phyloP scores from a whole-genome alignment of 768 basidiomycete species.

The Mycena pura region DNA sequence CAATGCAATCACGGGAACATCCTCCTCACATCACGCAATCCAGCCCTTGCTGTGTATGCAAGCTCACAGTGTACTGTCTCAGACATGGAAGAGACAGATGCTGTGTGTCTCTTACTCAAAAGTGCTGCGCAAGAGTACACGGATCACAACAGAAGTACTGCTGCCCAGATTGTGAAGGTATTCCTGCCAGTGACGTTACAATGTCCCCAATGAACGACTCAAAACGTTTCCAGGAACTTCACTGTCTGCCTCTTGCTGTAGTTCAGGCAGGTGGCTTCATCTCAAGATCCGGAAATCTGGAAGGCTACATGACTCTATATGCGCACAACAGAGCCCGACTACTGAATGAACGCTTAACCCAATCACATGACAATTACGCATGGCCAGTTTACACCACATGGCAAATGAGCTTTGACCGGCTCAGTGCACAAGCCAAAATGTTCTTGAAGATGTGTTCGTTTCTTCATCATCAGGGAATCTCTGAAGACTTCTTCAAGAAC shows the following conservation, averaged over 20 bases:
- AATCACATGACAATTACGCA: constrained; percentile 1
- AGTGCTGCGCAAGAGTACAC: background rate
- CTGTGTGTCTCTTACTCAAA: background rate
- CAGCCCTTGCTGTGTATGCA: background rate
- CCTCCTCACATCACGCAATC: constrained; percentile 10
- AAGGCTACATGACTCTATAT: background rate
- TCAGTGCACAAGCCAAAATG: background rate
- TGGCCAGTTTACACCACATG: too few relatives aligned
- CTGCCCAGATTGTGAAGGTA: constrained; percentile 3
- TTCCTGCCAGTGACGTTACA: background rate
- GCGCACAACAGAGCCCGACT: background rate
- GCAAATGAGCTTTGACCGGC: constrained; percentile 3
- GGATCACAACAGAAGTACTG: background rate
- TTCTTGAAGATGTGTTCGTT: background rate
- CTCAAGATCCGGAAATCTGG: background rate
- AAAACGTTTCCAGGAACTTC: constrained; percentile 8
- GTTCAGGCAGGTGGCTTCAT: constrained; percentile 5
- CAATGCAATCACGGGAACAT: constrained; percentile 14
- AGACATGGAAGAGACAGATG: background rate
- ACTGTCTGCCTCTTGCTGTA: constrained; percentile 4
- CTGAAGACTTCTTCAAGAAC: background rate
- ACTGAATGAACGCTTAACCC: background rate
- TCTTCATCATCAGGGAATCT: background rate
- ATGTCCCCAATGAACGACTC: too few relatives aligned
- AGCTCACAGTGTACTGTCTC: background rate